Percentiles rank a stretch among this genome's conserved stretches.
Conservation (phyloP, 148 eudicot genomes). For the Cornus controversa region DNA sequence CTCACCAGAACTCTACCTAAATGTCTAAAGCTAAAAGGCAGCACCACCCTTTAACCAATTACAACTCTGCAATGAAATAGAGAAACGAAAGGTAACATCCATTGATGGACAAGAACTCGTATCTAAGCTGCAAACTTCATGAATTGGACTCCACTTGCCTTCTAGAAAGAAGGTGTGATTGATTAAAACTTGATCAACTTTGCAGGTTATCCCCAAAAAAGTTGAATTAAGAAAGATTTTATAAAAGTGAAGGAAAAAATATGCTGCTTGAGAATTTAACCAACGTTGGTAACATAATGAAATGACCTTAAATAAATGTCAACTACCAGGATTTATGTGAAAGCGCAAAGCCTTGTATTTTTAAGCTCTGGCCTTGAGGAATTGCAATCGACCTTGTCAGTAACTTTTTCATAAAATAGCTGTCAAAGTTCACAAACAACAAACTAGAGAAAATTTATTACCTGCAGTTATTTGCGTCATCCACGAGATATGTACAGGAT, state of each 20-base stretch:
- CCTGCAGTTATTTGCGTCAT: background rate
- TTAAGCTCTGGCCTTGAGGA: too few relatives aligned
- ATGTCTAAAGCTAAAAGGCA: background rate
- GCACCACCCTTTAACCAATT: background rate
- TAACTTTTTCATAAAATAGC: background rate
- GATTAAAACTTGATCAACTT: too few relatives aligned
- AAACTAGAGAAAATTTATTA: background rate
- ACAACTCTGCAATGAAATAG: background rate
- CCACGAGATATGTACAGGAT: background rate
- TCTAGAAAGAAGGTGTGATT: background rate
- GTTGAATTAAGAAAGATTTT: too few relatives aligned
- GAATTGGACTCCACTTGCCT: background rate
- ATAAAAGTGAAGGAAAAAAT: too few relatives aligned
- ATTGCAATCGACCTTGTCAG: background rate
- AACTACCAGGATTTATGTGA: background rate
- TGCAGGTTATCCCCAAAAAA: background rate
- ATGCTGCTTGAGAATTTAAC: background rate
- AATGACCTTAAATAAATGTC: background rate
- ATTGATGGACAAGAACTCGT: background rate
- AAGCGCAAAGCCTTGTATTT: background rate
- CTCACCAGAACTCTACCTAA: background rate
- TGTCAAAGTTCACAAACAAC: background rate
- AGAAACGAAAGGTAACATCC: background rate
- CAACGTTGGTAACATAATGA: background rate
- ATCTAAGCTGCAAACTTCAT: background rate